Base-by-base conservation (phyloP, 345 rosid species). In the Gossypioides kirkii region DNA sequence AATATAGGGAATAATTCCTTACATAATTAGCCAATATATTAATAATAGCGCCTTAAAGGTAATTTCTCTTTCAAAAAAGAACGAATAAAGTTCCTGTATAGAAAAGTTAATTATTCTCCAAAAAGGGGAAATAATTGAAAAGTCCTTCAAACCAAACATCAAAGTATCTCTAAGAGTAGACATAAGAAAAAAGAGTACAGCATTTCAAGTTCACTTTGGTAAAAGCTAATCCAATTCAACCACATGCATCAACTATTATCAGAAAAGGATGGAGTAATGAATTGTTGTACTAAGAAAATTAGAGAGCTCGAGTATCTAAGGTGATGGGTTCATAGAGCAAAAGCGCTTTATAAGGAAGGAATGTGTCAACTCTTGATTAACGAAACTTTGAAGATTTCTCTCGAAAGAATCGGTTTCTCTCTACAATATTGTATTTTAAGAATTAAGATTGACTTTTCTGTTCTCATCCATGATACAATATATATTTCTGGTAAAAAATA, bases 351-450 rank as follows among this genome's bases (percentile, higher is more conserved):
- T n/a, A 1, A 5, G 38, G 0, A 5, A 5, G 7, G 7, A 5
- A 4, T 32, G 38, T 32, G 5, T 32, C 7, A 32, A 5, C 38
- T 32, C 38, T 32, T 7, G 0, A 32, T 6, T 4, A 32, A 32
- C 1, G 0, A 32, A 0, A 32, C 0, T 32, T 5, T 5, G 0
- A 32, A 32, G 0, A 32, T 32, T 28, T 28, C 5, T 28, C 0
- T 28, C 0, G 4, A 28, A 28, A 0, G 32, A 28, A 0, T 28
- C 4, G 0, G 3, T 28, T 4, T 0, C 0, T 28, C 5, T 28
- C 32, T 28, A 28, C 0, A 28, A 28, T 0, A 28, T 28, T 28
- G 0, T 28, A 28, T 28, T 28, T 28, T 28, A 28, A 28, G 32
- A 28, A 28, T 28, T 28, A 28, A 28, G n/a, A n/a, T n/a, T n/a